Percentiles rank a stretch among this genome's conserved stretches.
phyloP scores from a whole-genome alignment of 2,329 filamentous ascomycete species.

The Verticillium dahliae region DNA sequence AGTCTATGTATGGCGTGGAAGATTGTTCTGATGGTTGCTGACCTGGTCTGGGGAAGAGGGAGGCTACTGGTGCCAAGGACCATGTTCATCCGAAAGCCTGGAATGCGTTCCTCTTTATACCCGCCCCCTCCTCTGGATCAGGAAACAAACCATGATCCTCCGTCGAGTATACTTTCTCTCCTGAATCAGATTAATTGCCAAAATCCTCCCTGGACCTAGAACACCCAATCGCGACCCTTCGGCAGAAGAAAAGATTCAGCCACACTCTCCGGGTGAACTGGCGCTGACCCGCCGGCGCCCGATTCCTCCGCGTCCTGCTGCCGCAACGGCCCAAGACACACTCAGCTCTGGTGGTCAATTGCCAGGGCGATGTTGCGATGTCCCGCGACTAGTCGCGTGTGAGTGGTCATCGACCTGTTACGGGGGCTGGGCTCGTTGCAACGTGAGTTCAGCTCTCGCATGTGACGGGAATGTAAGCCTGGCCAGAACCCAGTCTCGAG shows the following conservation, averaged over 20 bases:
- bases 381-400: background rate
- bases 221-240: background rate
- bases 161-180: background rate
- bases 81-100: background rate
- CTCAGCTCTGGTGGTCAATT: background rate
- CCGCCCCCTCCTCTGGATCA: background rate
- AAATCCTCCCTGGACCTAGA: background rate
- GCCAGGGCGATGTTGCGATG: background rate
- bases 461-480: background rate
- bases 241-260: background rate
- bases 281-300: background rate
- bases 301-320: background rate
- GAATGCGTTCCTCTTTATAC: background rate
- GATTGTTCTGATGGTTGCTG: background rate
- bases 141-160: background rate
- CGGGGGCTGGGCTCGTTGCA: background rate
- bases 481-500: background rate
- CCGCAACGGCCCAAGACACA: background rate
- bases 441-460: background rate
- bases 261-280: background rate
- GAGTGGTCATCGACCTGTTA: background rate
- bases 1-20: no score
- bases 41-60: no score
- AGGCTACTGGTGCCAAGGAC: background rate
- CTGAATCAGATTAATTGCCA: background rate